A percentile compares a stretch with the other conserved stretches of the same genome.
These are phyloP conservation scores for Aquilaria agallochum DNA, from an alignment of 441 rosid species.

Conservation along the genomic window DNA sequence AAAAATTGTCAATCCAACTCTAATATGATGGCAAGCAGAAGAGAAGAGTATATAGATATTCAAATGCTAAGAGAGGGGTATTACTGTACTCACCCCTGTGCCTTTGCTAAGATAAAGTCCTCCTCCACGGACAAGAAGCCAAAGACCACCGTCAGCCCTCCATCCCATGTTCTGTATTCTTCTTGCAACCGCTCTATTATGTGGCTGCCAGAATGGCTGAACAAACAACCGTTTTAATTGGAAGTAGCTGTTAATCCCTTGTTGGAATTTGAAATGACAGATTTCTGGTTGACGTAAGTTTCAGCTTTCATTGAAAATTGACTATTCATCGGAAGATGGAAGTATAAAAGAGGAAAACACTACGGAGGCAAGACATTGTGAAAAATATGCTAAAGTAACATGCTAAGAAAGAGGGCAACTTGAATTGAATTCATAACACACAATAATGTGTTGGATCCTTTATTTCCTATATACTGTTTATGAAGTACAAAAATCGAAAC, in stretches of 20 bases:
- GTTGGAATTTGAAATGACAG: neutral
- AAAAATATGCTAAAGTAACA: too few species aligned
- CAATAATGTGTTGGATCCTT: too few species aligned
- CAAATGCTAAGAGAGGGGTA: neutral
- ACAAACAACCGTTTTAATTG: neutral
- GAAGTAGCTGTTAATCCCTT: neutral
- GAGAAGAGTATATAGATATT: neutral
- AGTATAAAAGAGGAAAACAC: neutral
- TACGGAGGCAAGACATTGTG: too few species aligned
- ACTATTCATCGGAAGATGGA: neutral
- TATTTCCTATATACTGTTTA: too few species aligned
- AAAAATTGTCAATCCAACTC: too few species aligned
- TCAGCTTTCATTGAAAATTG: too few species aligned
- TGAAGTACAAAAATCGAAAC: too few species aligned
- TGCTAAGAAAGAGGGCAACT: too few species aligned
- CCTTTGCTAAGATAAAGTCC: conserved; percentile 98
- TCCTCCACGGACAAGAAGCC: conserved; percentile 98
- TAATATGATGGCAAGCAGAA: too few species aligned
- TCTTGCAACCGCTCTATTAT: conserved; percentile 89
- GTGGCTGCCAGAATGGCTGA: conserved; percentile 97
- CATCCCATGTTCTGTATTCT: conserved; percentile 98
- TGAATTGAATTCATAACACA: too few species aligned
- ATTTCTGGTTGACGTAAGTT: neutral
- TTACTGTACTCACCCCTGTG: conserved; percentile 59
- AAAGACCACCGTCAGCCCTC: conserved; percentile 98